Conservation (phyloP, 2,329 filamentous ascomycete species). For the Epichloe elymi region DNA sequence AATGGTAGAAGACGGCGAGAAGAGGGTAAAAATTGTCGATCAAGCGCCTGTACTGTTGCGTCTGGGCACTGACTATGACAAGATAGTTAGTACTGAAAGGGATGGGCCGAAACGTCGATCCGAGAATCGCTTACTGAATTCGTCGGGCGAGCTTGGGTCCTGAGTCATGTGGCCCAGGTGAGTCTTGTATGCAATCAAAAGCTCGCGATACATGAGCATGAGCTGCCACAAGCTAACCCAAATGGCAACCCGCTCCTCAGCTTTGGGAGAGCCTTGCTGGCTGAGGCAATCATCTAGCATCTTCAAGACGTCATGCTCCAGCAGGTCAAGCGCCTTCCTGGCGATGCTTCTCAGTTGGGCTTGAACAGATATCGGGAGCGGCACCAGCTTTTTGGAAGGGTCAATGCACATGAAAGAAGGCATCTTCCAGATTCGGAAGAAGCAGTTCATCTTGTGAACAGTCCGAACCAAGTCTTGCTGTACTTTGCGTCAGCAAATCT, state of each 20-base stretch:
- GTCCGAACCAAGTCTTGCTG: slow-evolving; percentile 29
- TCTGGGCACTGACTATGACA: slow-evolving; percentile 9
- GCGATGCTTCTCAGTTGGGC: slow-evolving; percentile 27
- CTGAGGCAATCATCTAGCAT: slow-evolving; percentile 26
- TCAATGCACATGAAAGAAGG: slow-evolving; percentile 28
- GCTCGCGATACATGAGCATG: slow-evolving; percentile 34
- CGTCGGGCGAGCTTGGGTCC: slow-evolving; percentile 11
- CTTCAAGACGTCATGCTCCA: slow-evolving; percentile 27
- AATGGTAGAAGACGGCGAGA: slow-evolving; percentile 26
- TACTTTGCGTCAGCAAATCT: slow-evolving; percentile 8
- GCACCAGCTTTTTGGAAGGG: slow-evolving; percentile 24
- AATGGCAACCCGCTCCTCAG: slow-evolving; percentile 28
- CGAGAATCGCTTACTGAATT: slow-evolving; percentile 4
- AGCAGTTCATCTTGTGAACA: slow-evolving; percentile 33
- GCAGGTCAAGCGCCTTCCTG: slow-evolving; percentile 21
- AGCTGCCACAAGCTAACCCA: slow-evolving; percentile 38
- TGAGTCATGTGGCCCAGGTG: slow-evolving; percentile 14
- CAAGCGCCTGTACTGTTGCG: slow-evolving; percentile 15
- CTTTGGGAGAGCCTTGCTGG: slow-evolving; percentile 25
- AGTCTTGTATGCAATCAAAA: slow-evolving; percentile 20
- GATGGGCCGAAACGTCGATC: background rate
- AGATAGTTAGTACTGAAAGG: background rate
- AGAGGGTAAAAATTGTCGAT: slow-evolving; percentile 24
- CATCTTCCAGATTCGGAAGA: slow-evolving; percentile 36
- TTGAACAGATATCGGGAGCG: slow-evolving; percentile 26